Conservation (phyloP, 345 rosid genomes). For the Mallotus nudiflorus region DNA sequence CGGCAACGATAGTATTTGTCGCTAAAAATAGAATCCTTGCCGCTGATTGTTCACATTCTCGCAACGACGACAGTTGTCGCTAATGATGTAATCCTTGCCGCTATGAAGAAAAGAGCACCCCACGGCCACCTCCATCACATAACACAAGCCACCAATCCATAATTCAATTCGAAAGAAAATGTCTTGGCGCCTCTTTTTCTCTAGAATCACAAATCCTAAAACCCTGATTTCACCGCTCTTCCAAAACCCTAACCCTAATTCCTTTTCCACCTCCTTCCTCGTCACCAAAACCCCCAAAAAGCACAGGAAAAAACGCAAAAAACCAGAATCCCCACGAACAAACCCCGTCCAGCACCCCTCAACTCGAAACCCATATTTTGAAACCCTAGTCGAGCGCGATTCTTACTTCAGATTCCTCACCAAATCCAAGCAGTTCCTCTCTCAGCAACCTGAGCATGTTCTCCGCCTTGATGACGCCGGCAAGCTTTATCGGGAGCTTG, state of each 20-base stretch:
- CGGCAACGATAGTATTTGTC: too few relatives aligned
- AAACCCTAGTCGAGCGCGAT: conserved; percentile 61
- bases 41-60: not conserved
- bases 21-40: too few relatives aligned
- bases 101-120: too few relatives aligned
- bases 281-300: conserved; percentile 72
- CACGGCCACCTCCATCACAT: too few relatives aligned
- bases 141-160: too few relatives aligned
- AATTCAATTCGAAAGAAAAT: too few relatives aligned
- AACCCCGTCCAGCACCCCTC: conserved; percentile 55
- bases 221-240: conserved; percentile 19
- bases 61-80: too few relatives aligned
- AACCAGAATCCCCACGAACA: conserved; percentile 66
- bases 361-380: conserved; percentile 48
- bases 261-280: conserved; percentile 80
- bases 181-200: conserved; percentile 35
- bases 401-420: conserved; percentile 64
- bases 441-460: conserved; percentile 59
- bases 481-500: conserved; percentile 77
- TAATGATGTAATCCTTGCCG: too few relatives aligned
- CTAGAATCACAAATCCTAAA: conserved; percentile 23
- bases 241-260: conserved; percentile 21
- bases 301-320: conserved; percentile 46
- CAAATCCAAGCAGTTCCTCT: conserved; percentile 60
- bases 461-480: conserved; percentile 83